These are phyloP conservation scores for Trichopus zeylanicus DNA, from an alignment of 116 monocot genomes.

Conservation along the genomic window DNA sequence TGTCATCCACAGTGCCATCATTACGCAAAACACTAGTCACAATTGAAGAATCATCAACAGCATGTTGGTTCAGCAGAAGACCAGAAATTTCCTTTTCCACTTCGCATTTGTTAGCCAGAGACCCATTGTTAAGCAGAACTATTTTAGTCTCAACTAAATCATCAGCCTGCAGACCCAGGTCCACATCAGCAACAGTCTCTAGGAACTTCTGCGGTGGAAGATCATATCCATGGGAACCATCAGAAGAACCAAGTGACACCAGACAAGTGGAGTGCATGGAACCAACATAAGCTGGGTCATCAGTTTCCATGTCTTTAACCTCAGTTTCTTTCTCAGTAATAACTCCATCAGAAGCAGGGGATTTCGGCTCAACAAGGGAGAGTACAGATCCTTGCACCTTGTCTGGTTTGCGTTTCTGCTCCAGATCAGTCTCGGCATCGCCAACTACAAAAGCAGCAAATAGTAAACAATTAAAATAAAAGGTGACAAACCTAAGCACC, in stretches of 20 bases:
- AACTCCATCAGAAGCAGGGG: neutral
- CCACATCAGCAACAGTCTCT: conserved; percentile 11
- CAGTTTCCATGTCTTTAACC: neutral
- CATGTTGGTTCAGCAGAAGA: neutral
- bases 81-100: neutral
- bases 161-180: neutral
- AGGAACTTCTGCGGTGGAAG: neutral
- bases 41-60: neutral
- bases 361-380: conserved; percentile 4
- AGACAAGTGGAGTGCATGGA: neutral
- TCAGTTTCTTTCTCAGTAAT: neutral
- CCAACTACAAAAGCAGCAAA: conserved; percentile 3
- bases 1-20: neutral
- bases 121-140: too few relatives aligned
- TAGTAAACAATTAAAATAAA: neutral
- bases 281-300: neutral
- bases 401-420: neutral
- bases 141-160: too few relatives aligned
- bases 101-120: neutral
- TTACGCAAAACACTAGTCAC: neutral
- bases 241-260: conserved; percentile 10
- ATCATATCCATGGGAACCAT: conserved; percentile 9
- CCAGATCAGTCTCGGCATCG: neutral
- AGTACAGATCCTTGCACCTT: conserved; percentile 7
- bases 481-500: conserved; percentile 1